Base-by-base conservation (phyloP, 192 early-diverging fungal genomes). In the Backusella mclennaniae region DNA sequence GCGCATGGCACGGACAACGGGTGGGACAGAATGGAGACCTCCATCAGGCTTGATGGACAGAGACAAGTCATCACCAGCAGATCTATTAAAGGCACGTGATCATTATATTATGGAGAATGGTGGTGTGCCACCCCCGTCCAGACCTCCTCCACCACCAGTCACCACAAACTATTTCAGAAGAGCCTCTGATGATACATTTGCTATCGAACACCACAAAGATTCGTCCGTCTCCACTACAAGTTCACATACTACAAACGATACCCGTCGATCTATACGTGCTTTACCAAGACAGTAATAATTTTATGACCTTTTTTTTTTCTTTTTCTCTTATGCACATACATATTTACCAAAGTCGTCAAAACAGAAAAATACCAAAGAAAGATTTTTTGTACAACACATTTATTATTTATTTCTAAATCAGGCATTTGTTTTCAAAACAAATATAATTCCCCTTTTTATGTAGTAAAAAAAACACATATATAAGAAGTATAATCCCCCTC, bases 1-100 rank as follows among this genome's bases (percentile, higher is more conserved):
- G 14, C 73, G 80, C 12, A 75, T 74, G 71, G 71, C 75, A 23
- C 66, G 80, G 42, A 35, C 76, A 19, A 41, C 73, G 14, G 73
- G 68, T 14, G 56, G 56, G 12, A 29, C 56, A 12, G 56, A 63
- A 29, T 79, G 73, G 73, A 73, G 78, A 36, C 78, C 78, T 14
- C 78, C 78, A 38, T 79, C 78, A 33, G 78, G 78, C 17, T 29
- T 63, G 56, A 63, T 63, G 56, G 56, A 63, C 12, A 63, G 26
- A 46, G 42, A 12, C 1, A 23, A 29, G 35, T 71, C 17, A 9
- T 77, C 39, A 17, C 70, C 42, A 21, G 31, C 31, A 9, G 70
- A 72, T 72, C 23, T 44, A 4, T 44, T 72, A 21, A 29, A 44
- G 41, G 70, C 44, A 9, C 70, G 70, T 33, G 70, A 72, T 26